These are phyloP conservation scores for Lathyrus oleraceus DNA, from an alignment of 306 rosid species.

Conservation along the genomic window DNA sequence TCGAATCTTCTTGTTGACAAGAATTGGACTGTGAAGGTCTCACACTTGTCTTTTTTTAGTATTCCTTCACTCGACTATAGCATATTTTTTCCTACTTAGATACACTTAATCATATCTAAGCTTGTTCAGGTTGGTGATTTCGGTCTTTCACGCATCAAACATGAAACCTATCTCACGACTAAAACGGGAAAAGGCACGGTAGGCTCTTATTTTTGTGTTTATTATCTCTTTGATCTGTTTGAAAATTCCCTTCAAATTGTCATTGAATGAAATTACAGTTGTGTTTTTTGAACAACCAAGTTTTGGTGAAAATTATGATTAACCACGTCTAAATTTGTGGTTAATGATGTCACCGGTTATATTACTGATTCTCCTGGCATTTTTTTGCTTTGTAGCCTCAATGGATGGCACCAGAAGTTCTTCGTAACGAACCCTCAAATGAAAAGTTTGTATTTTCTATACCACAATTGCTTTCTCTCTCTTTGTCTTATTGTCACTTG, in stretches of 20 bases:
- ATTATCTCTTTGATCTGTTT: constrained; percentile 28
- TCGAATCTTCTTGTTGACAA: constrained; percentile 90
- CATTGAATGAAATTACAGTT: not conserved
- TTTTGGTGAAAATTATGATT: no score
- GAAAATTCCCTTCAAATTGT: constrained; percentile 10
- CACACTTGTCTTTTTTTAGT: constrained; percentile 26
- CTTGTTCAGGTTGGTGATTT: constrained; percentile 53
- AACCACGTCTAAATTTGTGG: no score
- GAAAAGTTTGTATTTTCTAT: constrained; percentile 50
- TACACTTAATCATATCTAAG: constrained; percentile 24
- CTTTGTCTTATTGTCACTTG: not conserved
- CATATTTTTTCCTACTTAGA: constrained; percentile 13
- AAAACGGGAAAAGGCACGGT: constrained; percentile 54
- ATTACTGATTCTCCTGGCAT: constrained; percentile 30
- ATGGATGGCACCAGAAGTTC: constrained; percentile 62
- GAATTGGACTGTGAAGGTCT: constrained; percentile 96
- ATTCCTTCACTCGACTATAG: constrained; percentile 3
- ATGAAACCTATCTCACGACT: constrained; percentile 46
- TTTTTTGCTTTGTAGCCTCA: constrained; percentile 44
- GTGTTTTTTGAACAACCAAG: no score
- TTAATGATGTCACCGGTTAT: not conserved
- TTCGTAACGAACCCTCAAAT: constrained; percentile 52
- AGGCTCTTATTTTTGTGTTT: constrained; percentile 20
- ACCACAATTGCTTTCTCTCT: constrained; percentile 5
- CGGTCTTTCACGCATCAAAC: constrained; percentile 54